A percentile compares a stretch with the other conserved stretches of the same genome.
Conservation (phyloP, 495 filamentous ascomycete species). For the Xylaria bambusicola region DNA sequence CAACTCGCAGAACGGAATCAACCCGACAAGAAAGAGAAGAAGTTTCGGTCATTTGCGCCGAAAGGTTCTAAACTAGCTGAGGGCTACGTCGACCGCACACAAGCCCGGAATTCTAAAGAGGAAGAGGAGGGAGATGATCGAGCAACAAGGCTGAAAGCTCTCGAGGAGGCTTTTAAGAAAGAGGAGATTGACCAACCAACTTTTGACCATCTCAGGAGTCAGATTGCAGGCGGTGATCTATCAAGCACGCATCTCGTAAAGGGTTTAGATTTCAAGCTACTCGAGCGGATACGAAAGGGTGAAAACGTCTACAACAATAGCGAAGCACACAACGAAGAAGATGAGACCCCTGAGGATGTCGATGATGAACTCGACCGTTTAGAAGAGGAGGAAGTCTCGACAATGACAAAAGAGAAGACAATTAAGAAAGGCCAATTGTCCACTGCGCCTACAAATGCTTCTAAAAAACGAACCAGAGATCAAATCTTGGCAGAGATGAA, state of each 20-base stretch:
- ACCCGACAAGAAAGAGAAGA: conserved; percentile 57
- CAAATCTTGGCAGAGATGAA: conserved; percentile 82
- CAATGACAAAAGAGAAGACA: conserved; percentile 57
- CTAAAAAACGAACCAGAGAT: conserved; percentile 73
- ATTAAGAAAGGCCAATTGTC: conserved; percentile 74
- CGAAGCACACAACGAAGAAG: conserved; percentile 19
- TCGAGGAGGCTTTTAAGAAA: conserved; percentile 81
- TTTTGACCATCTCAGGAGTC: conserved; percentile 69
- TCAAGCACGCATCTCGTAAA: conserved; percentile 83
- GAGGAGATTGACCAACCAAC: conserved; percentile 75
- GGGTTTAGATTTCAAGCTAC: conserved; percentile 80
- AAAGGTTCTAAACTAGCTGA: conserved; percentile 77
- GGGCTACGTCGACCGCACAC: conserved; percentile 86
- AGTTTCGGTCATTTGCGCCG: conserved; percentile 75
- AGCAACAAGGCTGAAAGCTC: conserved; percentile 65
- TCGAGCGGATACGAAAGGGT: conserved; percentile 71
- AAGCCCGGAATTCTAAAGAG: conserved; percentile 53
- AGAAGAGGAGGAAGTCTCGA: conserved; percentile 62
- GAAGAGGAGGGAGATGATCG: conserved; percentile 55
- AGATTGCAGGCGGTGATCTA: conserved; percentile 83
- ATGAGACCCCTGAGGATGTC: conserved; percentile 45
- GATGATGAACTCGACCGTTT: conserved; percentile 80
- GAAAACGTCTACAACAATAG: conserved; percentile 64
- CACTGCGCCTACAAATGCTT: conserved; percentile 58
- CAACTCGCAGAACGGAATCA: conserved; percentile 80